These are phyloP conservation scores for Dactylellina leptospora DNA, from an alignment of 2,329 filamentous ascomycete species.

Conservation along the genomic window DNA sequence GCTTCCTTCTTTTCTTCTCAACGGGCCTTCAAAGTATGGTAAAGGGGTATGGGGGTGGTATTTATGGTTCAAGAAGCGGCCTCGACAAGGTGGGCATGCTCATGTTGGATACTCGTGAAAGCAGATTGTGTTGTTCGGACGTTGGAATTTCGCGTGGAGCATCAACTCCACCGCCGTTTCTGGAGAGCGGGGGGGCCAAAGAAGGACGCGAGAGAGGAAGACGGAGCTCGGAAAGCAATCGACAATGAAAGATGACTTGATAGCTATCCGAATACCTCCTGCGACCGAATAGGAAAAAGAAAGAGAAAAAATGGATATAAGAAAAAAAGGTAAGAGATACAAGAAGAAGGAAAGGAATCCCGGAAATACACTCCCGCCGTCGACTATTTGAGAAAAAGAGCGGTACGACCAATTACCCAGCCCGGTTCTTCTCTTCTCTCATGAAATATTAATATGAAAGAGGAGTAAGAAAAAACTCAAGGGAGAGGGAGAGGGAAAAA, in stretches of 20 bases:
- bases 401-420: too few relatives aligned
- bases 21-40: too few relatives aligned
- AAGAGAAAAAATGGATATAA: too few relatives aligned
- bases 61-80: background rate
- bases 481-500: too few relatives aligned
- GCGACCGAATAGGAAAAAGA: too few relatives aligned
- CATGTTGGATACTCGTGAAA: conserved; percentile 1
- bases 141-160: conserved; percentile 13
- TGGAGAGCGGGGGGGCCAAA: background rate
- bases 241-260: background rate
- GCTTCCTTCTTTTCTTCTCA: too few relatives aligned
- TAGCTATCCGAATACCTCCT: background rate
- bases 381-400: too few relatives aligned
- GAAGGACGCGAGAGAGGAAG: background rate
- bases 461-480: background rate
- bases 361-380: too few relatives aligned
- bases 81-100: background rate
- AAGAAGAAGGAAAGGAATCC: too few relatives aligned
- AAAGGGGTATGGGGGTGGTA: background rate
- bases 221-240: background rate
- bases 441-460: conserved; percentile 5
- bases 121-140: conserved; percentile 11
- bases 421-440: too few relatives aligned
- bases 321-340: too few relatives aligned
- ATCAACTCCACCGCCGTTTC: background rate